A percentile compares a stretch with the other conserved stretches of the same genome.
Conservation (phyloP, 176 grass and related monocot genomes). For the Musa troglodytarum region DNA sequence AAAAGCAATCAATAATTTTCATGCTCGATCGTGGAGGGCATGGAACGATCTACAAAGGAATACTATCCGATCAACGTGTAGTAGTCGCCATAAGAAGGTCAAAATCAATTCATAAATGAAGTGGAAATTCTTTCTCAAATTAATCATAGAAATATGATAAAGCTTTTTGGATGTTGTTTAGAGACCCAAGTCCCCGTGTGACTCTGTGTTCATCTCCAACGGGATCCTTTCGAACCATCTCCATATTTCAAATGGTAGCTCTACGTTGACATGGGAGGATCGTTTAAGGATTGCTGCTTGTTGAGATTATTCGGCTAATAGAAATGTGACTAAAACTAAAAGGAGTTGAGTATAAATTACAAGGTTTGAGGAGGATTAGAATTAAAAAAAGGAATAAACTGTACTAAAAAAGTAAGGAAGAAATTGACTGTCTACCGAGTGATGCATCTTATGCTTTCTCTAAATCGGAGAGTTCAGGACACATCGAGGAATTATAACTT, state of each 20-base stretch:
- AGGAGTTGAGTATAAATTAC: too few species aligned
- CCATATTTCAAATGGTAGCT: not conserved
- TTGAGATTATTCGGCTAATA: too few species aligned
- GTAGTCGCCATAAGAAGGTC: not conserved
- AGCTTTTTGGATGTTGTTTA: not conserved
- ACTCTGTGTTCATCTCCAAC: not conserved
- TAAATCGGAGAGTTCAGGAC: not conserved
- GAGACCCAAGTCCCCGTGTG: not conserved
- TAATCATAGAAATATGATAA: conserved; percentile 1
- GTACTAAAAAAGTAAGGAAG: too few species aligned
- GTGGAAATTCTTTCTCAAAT: not conserved
- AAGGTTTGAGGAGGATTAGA: too few species aligned
- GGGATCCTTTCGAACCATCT: not conserved
- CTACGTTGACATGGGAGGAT: not conserved
- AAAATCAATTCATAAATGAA: not conserved
- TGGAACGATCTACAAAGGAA: too few species aligned
- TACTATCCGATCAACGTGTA: not conserved
- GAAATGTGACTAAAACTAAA: too few species aligned
- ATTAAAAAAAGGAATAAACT: too few species aligned
- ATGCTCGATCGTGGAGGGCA: too few species aligned
- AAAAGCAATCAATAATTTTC: too few species aligned
- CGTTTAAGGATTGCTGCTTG: not conserved
- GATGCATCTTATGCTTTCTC: not conserved
- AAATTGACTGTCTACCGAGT: not conserved
- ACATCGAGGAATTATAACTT: not conserved